A percentile compares a stretch with the other conserved stretches of the same genome.
phyloP scores from a whole-genome alignment of 345 rosid genomes.

The Gossypium herbaceum region DNA sequence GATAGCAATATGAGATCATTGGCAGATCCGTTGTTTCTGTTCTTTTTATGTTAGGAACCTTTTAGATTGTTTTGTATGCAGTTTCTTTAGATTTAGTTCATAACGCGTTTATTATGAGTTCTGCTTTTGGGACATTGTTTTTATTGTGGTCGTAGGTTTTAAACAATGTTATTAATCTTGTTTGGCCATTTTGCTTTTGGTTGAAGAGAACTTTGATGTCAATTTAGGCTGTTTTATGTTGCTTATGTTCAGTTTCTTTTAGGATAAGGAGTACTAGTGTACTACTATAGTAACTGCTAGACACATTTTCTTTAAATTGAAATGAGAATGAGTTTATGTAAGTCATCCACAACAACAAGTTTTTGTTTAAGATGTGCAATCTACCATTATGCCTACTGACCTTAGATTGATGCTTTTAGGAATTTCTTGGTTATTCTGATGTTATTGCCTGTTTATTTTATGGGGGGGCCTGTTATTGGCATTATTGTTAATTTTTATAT shows the following conservation, averaged over 20 bases:
- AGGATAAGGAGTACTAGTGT: background rate
- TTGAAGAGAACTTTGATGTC: background rate
- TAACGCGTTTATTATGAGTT: background rate
- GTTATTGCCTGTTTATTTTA: background rate
- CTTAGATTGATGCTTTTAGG: background rate
- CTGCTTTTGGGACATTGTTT: slow-evolving; percentile 1
- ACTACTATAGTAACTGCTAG: background rate
- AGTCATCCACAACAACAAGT: background rate
- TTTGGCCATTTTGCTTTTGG: background rate
- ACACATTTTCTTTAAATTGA: background rate
- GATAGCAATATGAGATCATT: background rate
- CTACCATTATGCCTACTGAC: background rate
- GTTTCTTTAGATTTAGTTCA: background rate
- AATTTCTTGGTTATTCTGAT: background rate
- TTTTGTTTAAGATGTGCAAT: background rate
- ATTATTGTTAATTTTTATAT: background rate
- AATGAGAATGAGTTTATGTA: background rate
- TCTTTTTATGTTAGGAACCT: background rate
- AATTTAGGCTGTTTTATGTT: background rate
- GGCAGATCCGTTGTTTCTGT: background rate
- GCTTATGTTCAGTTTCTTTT: background rate
- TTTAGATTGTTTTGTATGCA: background rate
- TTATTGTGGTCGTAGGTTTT: background rate
- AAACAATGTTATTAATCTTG: background rate
- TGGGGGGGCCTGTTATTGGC: background rate